Evolutionary conservation across 805 yeast genomes (phyloP), one percentile per base, ranked within the genome.

Genomic region (Candida xiaguanensis): DNA sequence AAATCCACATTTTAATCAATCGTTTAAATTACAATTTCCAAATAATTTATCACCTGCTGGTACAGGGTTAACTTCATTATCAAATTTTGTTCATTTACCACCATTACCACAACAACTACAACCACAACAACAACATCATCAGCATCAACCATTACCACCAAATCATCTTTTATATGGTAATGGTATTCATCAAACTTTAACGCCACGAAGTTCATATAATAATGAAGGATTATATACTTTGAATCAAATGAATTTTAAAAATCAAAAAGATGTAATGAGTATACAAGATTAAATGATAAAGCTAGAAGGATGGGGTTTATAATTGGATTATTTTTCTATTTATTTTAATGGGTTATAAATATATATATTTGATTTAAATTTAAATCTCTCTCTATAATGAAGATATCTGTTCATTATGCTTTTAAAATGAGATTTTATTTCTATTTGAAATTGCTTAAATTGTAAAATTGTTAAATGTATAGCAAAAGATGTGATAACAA

Each of bases 1-100:
- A 13, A 28, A 19, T 17, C 35, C 25, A 16, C 35, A 37, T 24
- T 26, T 24, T 1, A 36, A 38, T 13, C 37, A 34, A 26, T 7
- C 24, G 6, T 31, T 31, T 19, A 19, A 17, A 19, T 8, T 28
- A 6, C 19, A 23, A 11, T 15, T 14, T 23, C 37, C 37, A 20
- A 19, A 19, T 11, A n/a, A 19, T 19, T 19, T 22, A 20, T 5
- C 31, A 15, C 4, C 31, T 36, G 29, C 35, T 5, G 24, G 26
- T 28, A 12, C 38, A 33, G 25, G 19, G 24, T 14, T 31, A 15
- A 23, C 27, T 22, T 23, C 36, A 8, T 31, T 27, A 23, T 12
- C 40, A 13, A 18, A 14, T 13, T 27, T 31, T 24, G 28, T 19
- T 13, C 30, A 25, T 9, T 14, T 24, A 19, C 30, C 36, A 15